phyloP scores from a whole-genome alignment of 2,329 filamentous ascomycete genomes.

The Fusarium clavum region DNA sequence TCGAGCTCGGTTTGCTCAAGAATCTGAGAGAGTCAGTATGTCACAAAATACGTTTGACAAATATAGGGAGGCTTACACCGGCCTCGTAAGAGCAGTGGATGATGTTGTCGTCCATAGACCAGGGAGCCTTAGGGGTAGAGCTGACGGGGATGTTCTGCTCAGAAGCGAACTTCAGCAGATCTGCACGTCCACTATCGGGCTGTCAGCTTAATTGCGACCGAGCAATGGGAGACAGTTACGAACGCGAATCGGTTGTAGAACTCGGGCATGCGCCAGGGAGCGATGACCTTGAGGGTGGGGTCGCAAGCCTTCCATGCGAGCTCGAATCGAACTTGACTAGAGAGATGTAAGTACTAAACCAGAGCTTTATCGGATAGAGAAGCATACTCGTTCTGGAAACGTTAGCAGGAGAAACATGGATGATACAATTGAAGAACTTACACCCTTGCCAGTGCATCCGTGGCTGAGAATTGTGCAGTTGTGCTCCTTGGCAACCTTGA shows the following conservation, averaged over 20 bases:
- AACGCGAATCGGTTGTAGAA: constrained; percentile 75
- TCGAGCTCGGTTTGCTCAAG: constrained; percentile 65
- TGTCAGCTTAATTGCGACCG: background rate
- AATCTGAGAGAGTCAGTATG: background rate
- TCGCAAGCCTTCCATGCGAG: constrained; percentile 60
- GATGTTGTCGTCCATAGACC: constrained; percentile 62
- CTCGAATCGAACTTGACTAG: constrained; percentile 54
- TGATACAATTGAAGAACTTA: background rate
- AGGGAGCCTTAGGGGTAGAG: constrained; percentile 78
- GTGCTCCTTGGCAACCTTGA: constrained; percentile 51
- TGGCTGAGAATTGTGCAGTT: constrained; percentile 57
- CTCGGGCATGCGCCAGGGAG: constrained; percentile 76
- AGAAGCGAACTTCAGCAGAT: constrained; percentile 78
- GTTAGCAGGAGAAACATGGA: background rate
- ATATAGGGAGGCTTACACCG: background rate
- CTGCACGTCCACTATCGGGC: constrained; percentile 47
- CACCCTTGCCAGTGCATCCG: constrained; percentile 72
- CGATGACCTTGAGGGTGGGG: constrained; percentile 74
- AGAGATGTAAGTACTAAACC: background rate
- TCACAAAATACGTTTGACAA: accelerated
- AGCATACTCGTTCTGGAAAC: constrained; percentile 6
- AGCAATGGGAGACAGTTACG: background rate
- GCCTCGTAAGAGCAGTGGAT: constrained; percentile 36
- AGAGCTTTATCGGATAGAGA: background rate
- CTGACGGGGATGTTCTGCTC: constrained; percentile 76